phyloP scores from a whole-genome alignment of 176 grass and related monocot species.

The barley (Hordeum vulgare) region MorexV3_pseudomolecules_assembly NC_058524.1:608750396-608750895 shows the following conservation, averaged over 20 bases:
- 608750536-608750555: too few relatives aligned
- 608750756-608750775: background rate
- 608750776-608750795: background rate
- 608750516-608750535: too few relatives aligned
- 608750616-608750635: conserved; percentile 14
- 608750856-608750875: too few relatives aligned
- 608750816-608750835: too few relatives aligned
- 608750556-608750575: conserved; percentile 13
- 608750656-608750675: background rate
- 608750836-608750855: too few relatives aligned
- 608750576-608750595: conserved; percentile 36
- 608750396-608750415: background rate
- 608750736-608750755: background rate
- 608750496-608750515: background rate
- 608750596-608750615: conserved; percentile 32
- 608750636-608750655: conserved; percentile 24
- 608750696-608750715: background rate
- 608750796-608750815: too few relatives aligned
- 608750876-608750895: too few relatives aligned
- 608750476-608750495: background rate
- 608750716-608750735: background rate
- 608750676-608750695: background rate
- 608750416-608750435: background rate
- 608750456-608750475: conserved; percentile 24
- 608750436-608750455: background rate